Evolutionary conservation across 225 moss, liverwort and hornwort species (phyloP), one percentile per base, ranked within the genome.

Genomic region (Polytrichum formosum): DNA sequence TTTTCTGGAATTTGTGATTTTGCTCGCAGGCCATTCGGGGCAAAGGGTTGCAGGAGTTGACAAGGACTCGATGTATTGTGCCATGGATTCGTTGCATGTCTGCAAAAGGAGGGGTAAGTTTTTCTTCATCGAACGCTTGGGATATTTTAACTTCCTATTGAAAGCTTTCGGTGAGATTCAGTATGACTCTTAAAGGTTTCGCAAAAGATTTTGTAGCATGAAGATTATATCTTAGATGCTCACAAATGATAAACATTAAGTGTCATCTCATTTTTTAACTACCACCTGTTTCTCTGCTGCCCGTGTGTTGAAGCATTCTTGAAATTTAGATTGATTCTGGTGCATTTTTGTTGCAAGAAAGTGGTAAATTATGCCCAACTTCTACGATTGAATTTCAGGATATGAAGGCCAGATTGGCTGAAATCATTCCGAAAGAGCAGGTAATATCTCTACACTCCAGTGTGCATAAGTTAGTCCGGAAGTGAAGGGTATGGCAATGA

Each of bases 351-450:
- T 46, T 46, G 46, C 46, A 46, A 46, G 46, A 46, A 16, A 46
- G 13, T 46, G 46, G 46, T 4, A 46, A 35, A n/a, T 53, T 26
- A 10, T 21, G 56, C 70, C 71, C 62, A 63, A 64, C 61, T 60
- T 30, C 37, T 56, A 67, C 2, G 20, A 29, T 76, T 74, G 56
- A 26, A 22, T 22, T 26, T 63, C 83, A 87, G 87, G 87, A 80
- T 66, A n/a, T 87, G 83, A 83, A 73, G 76, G 75, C 83, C 18
- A 83, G 68, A 78, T 69, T 87, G 73, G 80, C 71, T 61, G 76
- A 83, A 63, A 25, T 87, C 21, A 83, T 87, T 26, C 83, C 81
- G 28, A 76, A 76, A 68, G 87, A 83, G 74, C 78, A 78, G 81
- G 83, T 83, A 72, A 0, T 4, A 18, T 53, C 54, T 27, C 9